Evolutionary conservation across 495 filamentous ascomycete genomes (phyloP).

Genomic region (Aspergillus nanangensis): DNA sequence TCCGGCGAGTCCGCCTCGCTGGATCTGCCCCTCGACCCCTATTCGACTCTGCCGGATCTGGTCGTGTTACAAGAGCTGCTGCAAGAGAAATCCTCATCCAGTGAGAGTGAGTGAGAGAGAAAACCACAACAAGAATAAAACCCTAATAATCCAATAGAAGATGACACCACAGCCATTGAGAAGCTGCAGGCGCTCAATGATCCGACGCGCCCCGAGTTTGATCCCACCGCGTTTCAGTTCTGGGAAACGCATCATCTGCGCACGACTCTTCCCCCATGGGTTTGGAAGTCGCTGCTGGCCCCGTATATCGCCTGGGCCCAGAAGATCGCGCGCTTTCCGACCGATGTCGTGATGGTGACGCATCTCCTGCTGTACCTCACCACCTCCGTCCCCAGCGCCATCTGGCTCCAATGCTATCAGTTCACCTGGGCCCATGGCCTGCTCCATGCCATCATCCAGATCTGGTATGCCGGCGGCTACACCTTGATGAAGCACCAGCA

Average conservation of each 20-base stretch:
- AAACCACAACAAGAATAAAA: slow-evolving; percentile 14
- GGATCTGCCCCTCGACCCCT: too few species aligned
- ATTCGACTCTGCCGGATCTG: slow-evolving; percentile 45
- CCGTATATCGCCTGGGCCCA: slow-evolving; percentile 54
- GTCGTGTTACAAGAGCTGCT: slow-evolving; percentile 47
- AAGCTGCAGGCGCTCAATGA: slow-evolving; percentile 52
- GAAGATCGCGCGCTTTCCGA: slow-evolving; percentile 50
- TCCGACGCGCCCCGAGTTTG: slow-evolving; percentile 37
- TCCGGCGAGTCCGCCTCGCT: too few species aligned
- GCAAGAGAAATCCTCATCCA: slow-evolving; percentile 10
- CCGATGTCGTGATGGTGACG: slow-evolving; percentile 72
- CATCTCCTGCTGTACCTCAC: slow-evolving; percentile 68
- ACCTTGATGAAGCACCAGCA: slow-evolving; percentile 81
- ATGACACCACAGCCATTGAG: slow-evolving; percentile 29
- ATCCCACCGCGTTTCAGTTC: slow-evolving; percentile 49
- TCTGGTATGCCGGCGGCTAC: slow-evolving; percentile 64
- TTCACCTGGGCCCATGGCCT: slow-evolving; percentile 65
- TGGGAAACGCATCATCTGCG: slow-evolving; percentile 45
- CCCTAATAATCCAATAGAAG: not conserved
- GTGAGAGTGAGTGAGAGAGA: slow-evolving; percentile 10
- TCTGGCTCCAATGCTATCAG: slow-evolving; percentile 55
- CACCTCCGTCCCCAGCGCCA: slow-evolving; percentile 63
- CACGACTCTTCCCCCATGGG: slow-evolving; percentile 21
- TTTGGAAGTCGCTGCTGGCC: slow-evolving; percentile 46
- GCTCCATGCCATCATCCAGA: slow-evolving; percentile 56